Evolutionary conservation across 768 basidiomycete genomes (phyloP).

Genomic region (Lactarius trivialis): DNA sequence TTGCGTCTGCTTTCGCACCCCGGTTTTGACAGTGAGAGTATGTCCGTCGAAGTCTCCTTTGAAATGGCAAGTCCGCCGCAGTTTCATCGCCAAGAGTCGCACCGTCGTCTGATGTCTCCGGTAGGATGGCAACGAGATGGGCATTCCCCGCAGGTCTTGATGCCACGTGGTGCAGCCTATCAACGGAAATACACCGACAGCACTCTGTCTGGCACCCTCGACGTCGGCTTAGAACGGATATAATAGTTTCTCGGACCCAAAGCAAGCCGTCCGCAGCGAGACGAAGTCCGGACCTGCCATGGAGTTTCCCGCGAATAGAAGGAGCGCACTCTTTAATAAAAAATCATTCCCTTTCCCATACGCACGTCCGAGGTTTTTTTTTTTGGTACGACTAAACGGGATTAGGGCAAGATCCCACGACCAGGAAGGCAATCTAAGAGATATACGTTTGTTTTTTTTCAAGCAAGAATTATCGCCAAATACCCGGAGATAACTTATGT

Average conservation of each 20-base stretch:
- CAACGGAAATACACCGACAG: background rate
- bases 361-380: background rate
- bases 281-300: constrained; percentile 18
- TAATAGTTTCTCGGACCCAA: constrained; percentile 2
- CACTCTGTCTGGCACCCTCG: constrained; percentile 1
- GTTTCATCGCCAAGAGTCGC: background rate
- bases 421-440: background rate
- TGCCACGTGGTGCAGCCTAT: constrained; percentile 3
- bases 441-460: background rate
- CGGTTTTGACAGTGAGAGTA: constrained; percentile 22
- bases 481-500: background rate
- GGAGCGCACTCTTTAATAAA: background rate
- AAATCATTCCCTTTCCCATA: background rate
- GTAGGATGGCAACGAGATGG: constrained; percentile 15
- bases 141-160: constrained; percentile 1
- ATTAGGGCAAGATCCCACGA: background rate
- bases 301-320: constrained; percentile 14
- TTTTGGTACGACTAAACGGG: constrained; percentile 7
- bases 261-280: constrained; percentile 5
- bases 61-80: constrained; percentile 25
- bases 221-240: constrained; percentile 13
- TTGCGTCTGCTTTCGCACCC: constrained; percentile 39
- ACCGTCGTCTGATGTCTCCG: background rate
- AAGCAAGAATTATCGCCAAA: background rate
- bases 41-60: constrained; percentile 26